Base-by-base conservation (phyloP, 75 land plant species). In the Sequoiadendron giganteum region DNA sequence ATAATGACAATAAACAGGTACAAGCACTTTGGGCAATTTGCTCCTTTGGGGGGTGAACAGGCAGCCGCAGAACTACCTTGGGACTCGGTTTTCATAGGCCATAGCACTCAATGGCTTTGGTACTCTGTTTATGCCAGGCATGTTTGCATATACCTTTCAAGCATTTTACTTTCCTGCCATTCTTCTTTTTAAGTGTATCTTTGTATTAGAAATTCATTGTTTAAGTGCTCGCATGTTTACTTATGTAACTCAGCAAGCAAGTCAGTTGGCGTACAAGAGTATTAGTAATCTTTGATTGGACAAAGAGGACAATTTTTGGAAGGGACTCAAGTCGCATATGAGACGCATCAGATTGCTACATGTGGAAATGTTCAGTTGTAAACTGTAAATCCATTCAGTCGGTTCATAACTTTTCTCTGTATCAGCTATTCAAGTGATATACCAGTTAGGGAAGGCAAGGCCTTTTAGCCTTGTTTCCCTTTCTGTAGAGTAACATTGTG, bases 31-130 rank as follows among this genome's bases (percentile, higher is more conserved):
- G 99, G 99, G n/a, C 94, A 93, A 86, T 97, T 97, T 93, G 99
- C 98, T 32, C 99, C 99, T 48, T 65, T 97, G 34, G 99, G 99
- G 86, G 99, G 99, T 16, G 99, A 97, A 87, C 94, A 95, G 61
- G 61, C 99, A 85, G 99, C 98, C 38, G 99, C 99, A 45, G 90
- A 97, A 65, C 87, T 97, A n/a, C 98, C 99, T 19, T 96, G 99
- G 76, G 99, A 97, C 86, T 96, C 96, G 99, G 91, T 97, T 15
- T 95, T 96, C 18, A 92, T 97, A 32, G 99, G 99, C 10, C 96
- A 89, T 70, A 97, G 99, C 90, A 91, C 92, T 52, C 97, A 96
- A 88, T 97, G 99, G 99, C 98, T 97, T 32, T 97, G 99, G 99
- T 97, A 97, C 89, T 97, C 99, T 87, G 93, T 97, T 13, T 97